A percentile compares a stretch with the other conserved stretches of the same genome.
These are phyloP conservation scores for Tricholoma hemisulphureum DNA, from an alignment of 768 basidiomycete species.

Conservation along the genomic window DNA sequence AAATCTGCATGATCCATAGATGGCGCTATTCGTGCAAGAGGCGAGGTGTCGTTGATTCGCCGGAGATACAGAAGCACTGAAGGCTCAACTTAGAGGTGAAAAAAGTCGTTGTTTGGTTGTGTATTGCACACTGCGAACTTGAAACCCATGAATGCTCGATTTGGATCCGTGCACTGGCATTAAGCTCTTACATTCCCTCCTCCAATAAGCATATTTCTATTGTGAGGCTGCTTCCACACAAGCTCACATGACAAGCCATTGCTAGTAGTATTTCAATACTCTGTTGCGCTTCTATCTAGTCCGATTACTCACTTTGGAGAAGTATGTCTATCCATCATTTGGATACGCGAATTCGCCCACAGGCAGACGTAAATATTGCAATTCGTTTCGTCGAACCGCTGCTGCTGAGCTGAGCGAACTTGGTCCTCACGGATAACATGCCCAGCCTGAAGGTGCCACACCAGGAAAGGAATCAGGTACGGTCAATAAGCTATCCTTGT, in stretches of 20 bases:
- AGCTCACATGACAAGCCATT: no score
- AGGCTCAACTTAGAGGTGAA: background rate
- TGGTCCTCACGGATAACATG: background rate
- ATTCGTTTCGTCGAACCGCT: no score
- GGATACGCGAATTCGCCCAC: background rate
- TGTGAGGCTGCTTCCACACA: no score
- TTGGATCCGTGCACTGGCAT: no score
- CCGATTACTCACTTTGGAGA: no score
- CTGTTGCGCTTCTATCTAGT: no score
- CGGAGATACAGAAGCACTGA: background rate
- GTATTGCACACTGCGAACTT: background rate
- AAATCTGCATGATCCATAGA: conserved; percentile 2
- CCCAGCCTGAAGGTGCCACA: background rate
- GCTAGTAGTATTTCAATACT: no score
- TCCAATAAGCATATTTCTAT: no score
- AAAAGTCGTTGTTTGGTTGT: background rate
- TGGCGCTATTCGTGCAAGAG: background rate
- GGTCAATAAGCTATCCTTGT: background rate
- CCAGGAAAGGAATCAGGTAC: background rate
- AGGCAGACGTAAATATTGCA: background rate
- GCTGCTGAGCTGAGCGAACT: background rate
- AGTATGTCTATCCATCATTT: background rate
- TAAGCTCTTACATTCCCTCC: no score
- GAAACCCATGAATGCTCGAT: no score
- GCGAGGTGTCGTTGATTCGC: background rate